phyloP scores from a whole-genome alignment of 1,284 basidiomycete species.

The Mycosarcoma maydis region DNA sequence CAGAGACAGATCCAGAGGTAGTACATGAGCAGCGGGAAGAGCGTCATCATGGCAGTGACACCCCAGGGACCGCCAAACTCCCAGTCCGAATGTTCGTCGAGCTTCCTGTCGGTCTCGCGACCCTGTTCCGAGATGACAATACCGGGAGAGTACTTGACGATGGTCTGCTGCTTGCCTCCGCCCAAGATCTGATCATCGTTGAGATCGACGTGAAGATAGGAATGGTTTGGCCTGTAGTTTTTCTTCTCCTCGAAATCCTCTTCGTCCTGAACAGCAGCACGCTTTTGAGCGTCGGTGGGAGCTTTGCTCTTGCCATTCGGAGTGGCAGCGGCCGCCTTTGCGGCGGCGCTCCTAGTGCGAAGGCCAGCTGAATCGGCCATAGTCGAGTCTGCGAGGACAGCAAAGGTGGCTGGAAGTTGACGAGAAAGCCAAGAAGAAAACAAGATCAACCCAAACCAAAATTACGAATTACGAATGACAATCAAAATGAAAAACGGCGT shows the following conservation, averaged over 20 bases:
- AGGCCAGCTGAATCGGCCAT: conserved; percentile 50
- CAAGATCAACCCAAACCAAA: no score
- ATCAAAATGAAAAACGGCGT: no score
- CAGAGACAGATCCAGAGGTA: conserved; percentile 98
- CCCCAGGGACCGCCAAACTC: conserved; percentile 96
- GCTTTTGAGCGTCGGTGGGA: conserved; percentile 29
- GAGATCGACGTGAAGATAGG: conserved; percentile 59
- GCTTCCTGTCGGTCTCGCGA: conserved; percentile 60
- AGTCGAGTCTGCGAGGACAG: not conserved
- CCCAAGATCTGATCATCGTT: conserved; percentile 64
- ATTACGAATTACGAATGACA: not conserved
- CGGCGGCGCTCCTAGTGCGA: conserved; percentile 39
- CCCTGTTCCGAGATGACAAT: conserved; percentile 65
- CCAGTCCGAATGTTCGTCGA: conserved; percentile 65
- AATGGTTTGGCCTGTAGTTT: conserved; percentile 50
- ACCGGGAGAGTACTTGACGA: conserved; percentile 60
- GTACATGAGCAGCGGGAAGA: conserved; percentile 93
- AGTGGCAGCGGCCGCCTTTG: conserved; percentile 28
- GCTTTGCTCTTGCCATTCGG: conserved; percentile 29
- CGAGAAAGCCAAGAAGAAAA: no score
- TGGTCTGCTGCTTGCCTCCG: conserved; percentile 57
- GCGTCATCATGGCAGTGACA: conserved; percentile 89
- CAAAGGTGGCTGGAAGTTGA: no score
- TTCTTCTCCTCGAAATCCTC: conserved; percentile 29
- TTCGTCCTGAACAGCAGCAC: conserved; percentile 33